Evolutionary conservation across 2,329 filamentous ascomycete genomes (phyloP), one percentile per base, ranked within the genome.

Genomic region (Pleurostoma richardsiae): DNA sequence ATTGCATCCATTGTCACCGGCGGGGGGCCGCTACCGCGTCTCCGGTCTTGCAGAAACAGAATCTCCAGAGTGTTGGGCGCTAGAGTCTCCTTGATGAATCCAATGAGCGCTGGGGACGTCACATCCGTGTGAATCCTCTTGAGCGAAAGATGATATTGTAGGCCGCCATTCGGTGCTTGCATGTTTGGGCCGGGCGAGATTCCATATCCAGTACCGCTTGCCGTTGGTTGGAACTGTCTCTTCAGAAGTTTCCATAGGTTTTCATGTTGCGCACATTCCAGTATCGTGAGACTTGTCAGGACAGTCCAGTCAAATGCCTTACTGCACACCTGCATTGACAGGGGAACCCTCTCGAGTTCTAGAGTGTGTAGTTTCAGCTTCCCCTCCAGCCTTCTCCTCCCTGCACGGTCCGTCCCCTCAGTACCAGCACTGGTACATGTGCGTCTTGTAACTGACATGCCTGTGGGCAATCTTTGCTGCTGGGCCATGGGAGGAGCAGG

Each of bases 11-110:
- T 77, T 3, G 78, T 74, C 1, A 91, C 83, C 6, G 68, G 68
- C 1, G 80, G 60, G 26, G 56, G 54, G 7, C 46, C 77, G 62
- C 62, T 77, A 72, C 27, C 65, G 61, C 49, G 75, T 63, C 55
- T 77, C 59, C 70, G 68, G 49, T 91, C 86, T 62, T 91, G 87
- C 42, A 94, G 65, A 60, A 90, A 90, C 7, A 94, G 72, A 6
- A 83, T 83, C 63, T 94, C 86, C n/a, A 94, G 71, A 29, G 81
- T 86, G 61, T 94, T 88, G 1, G 88, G 88, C 26, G 83, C 84
- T 36, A 94, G 72, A 0, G 86, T 85, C 51, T 91, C 86, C 56
- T 85, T 88, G 51, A 94, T 72, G 59, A 94, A 92, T 1, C 75
- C 73, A 45, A 94, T 80, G 11, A 94, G 68, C 28, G 83, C 73